Conservation (phyloP, 2,329 filamentous ascomycete genomes). For the Xylaria sp. region DNA sequence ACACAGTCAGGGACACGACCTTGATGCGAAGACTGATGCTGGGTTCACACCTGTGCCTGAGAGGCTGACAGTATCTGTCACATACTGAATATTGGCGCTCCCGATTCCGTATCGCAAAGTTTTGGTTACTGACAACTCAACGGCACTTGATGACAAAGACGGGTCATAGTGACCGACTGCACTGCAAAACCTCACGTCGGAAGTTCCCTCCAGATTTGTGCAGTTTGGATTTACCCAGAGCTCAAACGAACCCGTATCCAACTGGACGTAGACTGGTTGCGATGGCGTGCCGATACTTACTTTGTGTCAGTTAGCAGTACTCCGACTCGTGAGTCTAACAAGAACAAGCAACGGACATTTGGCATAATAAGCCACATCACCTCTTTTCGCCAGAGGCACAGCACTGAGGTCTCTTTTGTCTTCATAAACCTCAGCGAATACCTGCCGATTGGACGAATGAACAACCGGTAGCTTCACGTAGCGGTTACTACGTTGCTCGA, state of each 20-base stretch:
- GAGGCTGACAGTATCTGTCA: conserved; percentile 58
- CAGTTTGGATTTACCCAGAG: conserved; percentile 72
- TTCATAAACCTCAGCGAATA: conserved; percentile 54
- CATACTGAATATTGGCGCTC: conserved; percentile 62
- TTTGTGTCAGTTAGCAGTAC: conserved; percentile 42
- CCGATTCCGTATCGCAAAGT: conserved; percentile 64
- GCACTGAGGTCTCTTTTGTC: conserved; percentile 53
- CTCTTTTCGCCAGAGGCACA: conserved; percentile 60
- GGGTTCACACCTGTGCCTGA: conserved; percentile 50
- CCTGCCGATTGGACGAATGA: conserved; percentile 55
- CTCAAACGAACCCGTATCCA: conserved; percentile 71
- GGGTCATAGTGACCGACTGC: conserved; percentile 59
- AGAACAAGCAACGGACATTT: conserved; percentile 51
- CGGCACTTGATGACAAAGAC: conserved; percentile 54
- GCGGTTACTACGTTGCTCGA: conserved; percentile 52
- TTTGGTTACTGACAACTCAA: conserved; percentile 51
- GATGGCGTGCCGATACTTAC: conserved; percentile 65
- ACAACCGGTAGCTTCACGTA: conserved; percentile 56
- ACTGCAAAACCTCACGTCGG: conserved; percentile 59
- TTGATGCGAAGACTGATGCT: background rate
- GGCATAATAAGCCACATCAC: conserved; percentile 66
- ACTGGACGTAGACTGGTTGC: conserved; percentile 64
- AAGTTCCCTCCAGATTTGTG: conserved; percentile 54
- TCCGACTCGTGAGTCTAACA: background rate
- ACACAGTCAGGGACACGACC: conserved; percentile 19